phyloP scores from a whole-genome alignment of 805 yeast species.

The Starmera caribaea region DNA sequence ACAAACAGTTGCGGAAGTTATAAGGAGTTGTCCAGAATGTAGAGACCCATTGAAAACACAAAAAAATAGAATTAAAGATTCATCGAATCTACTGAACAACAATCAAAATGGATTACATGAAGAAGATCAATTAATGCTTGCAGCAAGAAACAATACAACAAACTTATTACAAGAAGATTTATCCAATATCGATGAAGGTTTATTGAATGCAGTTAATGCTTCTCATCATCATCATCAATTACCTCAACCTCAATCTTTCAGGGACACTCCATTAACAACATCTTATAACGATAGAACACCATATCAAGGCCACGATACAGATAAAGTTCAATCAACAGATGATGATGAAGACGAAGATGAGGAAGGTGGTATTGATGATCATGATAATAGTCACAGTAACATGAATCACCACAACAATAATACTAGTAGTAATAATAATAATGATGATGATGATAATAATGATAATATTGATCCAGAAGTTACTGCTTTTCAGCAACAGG shows the following conservation, averaged over 20 bases:
- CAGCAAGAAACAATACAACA: slow-evolving; percentile 1
- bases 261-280: slow-evolving; percentile 10
- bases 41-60: slow-evolving; percentile 14
- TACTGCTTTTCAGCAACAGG: slow-evolving; percentile 32
- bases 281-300: not conserved
- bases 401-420: not conserved
- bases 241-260: slow-evolving; percentile 9
- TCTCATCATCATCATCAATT: slow-evolving; percentile 13
- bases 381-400: slow-evolving; percentile 2
- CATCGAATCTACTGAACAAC: not conserved
- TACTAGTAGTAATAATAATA: slow-evolving; percentile 5
- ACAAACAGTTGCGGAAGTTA: slow-evolving; percentile 73
- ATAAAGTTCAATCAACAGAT: slow-evolving; percentile 6
- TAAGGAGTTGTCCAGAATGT: slow-evolving; percentile 69
- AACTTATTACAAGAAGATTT: slow-evolving; percentile 12
- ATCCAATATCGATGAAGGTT: slow-evolving; percentile 14
- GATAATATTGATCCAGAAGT: slow-evolving; percentile 43
- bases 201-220: slow-evolving; percentile 46
- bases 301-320: slow-evolving; percentile 3
- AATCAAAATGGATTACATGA: not conserved
- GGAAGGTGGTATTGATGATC: not conserved
- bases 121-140: slow-evolving; percentile 8
- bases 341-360: slow-evolving; percentile 4
- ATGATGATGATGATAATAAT: slow-evolving; percentile 4
- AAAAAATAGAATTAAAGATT: slow-evolving; percentile 6